Conservation (phyloP, 2,329 filamentous ascomycete genomes). For the Aspergillus tamarii region DNA sequence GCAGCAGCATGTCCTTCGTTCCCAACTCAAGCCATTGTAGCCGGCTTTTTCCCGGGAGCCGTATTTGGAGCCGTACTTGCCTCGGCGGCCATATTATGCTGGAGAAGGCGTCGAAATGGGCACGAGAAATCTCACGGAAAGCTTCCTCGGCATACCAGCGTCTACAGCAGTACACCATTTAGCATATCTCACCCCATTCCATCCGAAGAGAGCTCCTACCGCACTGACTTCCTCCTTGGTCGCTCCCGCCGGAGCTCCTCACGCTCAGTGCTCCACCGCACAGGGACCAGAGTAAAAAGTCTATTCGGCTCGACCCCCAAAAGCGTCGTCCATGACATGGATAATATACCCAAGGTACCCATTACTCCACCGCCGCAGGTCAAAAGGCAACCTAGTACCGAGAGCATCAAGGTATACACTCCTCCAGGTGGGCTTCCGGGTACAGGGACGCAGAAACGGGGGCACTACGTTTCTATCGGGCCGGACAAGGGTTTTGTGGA, state of each 20-base stretch:
- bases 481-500: slow-evolving; percentile 43
- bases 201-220: slow-evolving; percentile 44
- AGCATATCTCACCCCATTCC: slow-evolving; percentile 50
- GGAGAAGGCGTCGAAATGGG: slow-evolving; percentile 33
- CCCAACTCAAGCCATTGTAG: slow-evolving; percentile 45
- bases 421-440: slow-evolving; percentile 40
- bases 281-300: slow-evolving; percentile 41
- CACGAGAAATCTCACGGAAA: slow-evolving; percentile 26
- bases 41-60: slow-evolving; percentile 52
- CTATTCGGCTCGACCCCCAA: slow-evolving; percentile 34
- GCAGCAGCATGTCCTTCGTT: slow-evolving; percentile 38
- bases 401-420: slow-evolving; percentile 53
- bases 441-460: slow-evolving; percentile 30
- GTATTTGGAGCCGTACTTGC: slow-evolving; percentile 54
- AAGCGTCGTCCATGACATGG: slow-evolving; percentile 21
- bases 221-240: slow-evolving; percentile 49
- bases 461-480: slow-evolving; percentile 28
- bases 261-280: slow-evolving; percentile 38
- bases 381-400: slow-evolving; percentile 40
- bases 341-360: slow-evolving; percentile 22
- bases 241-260: slow-evolving; percentile 28
- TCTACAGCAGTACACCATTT: slow-evolving; percentile 36
- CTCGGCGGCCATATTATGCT: slow-evolving; percentile 53
- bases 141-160: slow-evolving; percentile 32
- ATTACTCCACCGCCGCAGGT: slow-evolving; percentile 27